Conservation (phyloP, 176 grass and related monocot genomes). For the Echinochloa phyllopogon region DNA sequence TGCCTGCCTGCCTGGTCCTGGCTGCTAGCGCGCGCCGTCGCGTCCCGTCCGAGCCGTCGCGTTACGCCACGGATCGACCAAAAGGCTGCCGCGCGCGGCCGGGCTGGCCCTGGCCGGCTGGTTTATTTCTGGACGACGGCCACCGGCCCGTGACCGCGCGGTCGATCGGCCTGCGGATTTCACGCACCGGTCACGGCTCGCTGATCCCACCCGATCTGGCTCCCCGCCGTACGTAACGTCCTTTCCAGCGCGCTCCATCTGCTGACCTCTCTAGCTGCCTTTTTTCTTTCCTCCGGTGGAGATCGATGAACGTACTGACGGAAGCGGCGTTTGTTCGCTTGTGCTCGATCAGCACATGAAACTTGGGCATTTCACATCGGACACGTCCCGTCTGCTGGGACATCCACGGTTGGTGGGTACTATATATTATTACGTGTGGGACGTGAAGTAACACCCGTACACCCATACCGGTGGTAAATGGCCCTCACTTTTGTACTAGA, state of each 20-base stretch:
- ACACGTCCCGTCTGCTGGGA: neutral
- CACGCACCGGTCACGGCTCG: conserved; percentile 48
- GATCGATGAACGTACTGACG: neutral
- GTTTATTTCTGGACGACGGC: neutral
- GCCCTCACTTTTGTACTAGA: too few relatives aligned
- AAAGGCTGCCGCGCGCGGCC: conserved; percentile 35
- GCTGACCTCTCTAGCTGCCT: neutral
- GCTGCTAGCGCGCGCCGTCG: neutral
- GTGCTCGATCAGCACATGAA: neutral
- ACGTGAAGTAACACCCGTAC: too few relatives aligned
- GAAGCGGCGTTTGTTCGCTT: neutral
- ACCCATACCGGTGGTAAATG: too few relatives aligned
- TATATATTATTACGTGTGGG: too few relatives aligned
- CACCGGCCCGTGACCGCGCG: conserved; percentile 20
- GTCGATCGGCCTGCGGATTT: conserved; percentile 19
- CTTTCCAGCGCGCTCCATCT: neutral
- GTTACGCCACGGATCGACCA: conserved; percentile 12
- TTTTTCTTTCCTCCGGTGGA: neutral
- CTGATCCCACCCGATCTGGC: neutral
- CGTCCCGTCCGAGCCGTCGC: conserved; percentile 2
- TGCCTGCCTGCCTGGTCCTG: neutral
- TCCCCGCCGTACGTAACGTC: neutral
- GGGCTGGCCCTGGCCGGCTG: neutral
- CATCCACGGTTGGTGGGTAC: too few relatives aligned
- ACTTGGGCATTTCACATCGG: neutral